These are phyloP conservation scores for Parastagonospora nodorum DNA, from an alignment of 2,329 filamentous ascomycete species.

Conservation along the genomic window DNA sequence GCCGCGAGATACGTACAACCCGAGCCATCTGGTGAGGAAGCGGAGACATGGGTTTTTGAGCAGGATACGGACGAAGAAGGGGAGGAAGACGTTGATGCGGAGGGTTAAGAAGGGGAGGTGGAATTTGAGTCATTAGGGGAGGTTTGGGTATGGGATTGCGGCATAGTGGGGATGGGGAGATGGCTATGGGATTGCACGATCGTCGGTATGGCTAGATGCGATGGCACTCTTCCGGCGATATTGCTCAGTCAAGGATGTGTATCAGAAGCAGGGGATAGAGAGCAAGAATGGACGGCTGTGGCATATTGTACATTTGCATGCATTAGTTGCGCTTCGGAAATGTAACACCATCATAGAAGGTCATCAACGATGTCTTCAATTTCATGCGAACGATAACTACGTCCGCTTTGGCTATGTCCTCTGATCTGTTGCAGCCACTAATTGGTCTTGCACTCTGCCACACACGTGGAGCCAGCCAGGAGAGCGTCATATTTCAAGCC, in stretches of 20 bases:
- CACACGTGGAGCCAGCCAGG: no score
- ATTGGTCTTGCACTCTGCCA: no score
- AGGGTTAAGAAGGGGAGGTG: constrained; percentile 59
- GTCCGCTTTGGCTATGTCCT: neutral
- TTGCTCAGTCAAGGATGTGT: no score
- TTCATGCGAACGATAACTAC: neutral
- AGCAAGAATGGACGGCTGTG: constrained; percentile 5
- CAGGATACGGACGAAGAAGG: constrained; percentile 58
- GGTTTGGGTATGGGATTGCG: neutral
- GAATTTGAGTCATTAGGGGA: constrained; percentile 40
- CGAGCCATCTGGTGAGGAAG: constrained; percentile 65
- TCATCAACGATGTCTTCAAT: neutral
- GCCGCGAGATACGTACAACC: constrained; percentile 62
- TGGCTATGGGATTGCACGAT: no score
- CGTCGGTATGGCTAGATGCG: no score
- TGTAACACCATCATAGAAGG: neutral
- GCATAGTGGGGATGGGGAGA: neutral
- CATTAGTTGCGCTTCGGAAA: neutral
- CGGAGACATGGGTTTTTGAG: constrained; percentile 65
- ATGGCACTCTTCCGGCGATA: no score
- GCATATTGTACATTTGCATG: constrained; percentile 14
- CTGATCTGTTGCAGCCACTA: no score
- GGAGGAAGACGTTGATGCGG: constrained; percentile 59
- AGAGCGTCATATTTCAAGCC: no score
- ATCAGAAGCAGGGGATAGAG: neutral